Evolutionary conservation across 768 basidiomycete genomes (phyloP), one percentile per base, ranked within the genome.

Genomic region (Favolaschia claudopus): DNA sequence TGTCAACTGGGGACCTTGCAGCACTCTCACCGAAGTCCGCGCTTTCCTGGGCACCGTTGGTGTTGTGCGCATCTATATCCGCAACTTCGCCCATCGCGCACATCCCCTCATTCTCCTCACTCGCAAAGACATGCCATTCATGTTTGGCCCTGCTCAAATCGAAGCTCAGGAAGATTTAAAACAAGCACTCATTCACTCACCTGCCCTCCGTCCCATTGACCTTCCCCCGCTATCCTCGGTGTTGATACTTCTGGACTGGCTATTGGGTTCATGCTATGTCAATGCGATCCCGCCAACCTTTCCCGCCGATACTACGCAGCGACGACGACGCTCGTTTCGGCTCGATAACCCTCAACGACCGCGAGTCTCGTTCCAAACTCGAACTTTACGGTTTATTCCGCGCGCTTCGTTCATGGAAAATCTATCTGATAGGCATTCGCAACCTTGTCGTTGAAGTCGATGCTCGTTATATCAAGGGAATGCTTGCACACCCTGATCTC

Each of bases 171-270:
- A n/a, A n/a, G n/a, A n/a, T n/a, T n/a, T n/a, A n/a, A n/a, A n/a
- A n/a, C n/a, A n/a, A n/a, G n/a, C n/a, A n/a, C n/a, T n/a, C n/a
- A n/a, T n/a, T n/a, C n/a, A n/a, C n/a, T n/a, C n/a, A n/a, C n/a
- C n/a, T n/a, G n/a, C n/a, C n/a, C n/a, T n/a, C n/a, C n/a, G n/a
- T n/a, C n/a, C n/a, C n/a, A n/a, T n/a, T n/a, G n/a, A n/a, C n/a
- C 44, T 20, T 44, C 1, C 7, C 59, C 67, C 2, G 66, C 79
- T 19, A 72, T 75, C 5, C 60, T 81, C 0, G 62, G 74, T 6
- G 78, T 80, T 0, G 77, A 80, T 62, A 72, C 77, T 0, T 74
- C 68, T 1, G 31, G 51, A 3, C 70, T 74, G 4, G 75, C 73
- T 0, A 69, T 80, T 1, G 75, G 79, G 0, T 76, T 64, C 32